Evolutionary conservation across 306 rosid genomes (phyloP).

Genomic region (Sophora flavescens): DNA sequence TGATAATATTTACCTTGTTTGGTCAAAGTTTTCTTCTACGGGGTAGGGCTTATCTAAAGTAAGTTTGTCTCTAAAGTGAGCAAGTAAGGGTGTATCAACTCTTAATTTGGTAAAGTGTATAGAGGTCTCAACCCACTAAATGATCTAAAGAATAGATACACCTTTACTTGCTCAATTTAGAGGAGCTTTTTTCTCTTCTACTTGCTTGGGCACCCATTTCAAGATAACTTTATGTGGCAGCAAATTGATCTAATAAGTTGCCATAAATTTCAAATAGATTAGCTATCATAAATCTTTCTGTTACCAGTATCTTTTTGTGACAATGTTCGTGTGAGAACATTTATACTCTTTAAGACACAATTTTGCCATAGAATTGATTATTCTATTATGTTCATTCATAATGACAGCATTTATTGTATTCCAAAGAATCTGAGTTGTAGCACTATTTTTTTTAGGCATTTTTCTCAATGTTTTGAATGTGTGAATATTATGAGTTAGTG

Average conservation of each 20-base stretch:
- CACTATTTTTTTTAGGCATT: constrained; percentile 27
- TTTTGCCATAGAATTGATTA: constrained; percentile 15
- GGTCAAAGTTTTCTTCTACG: background rate
- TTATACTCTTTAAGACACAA: background rate
- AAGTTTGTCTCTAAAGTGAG: no score
- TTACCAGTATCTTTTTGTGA: constrained; percentile 2
- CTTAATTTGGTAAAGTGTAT: no score
- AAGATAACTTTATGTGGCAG: constrained; percentile 22
- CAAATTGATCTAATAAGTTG: constrained; percentile 16
- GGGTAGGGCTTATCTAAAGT: no score
- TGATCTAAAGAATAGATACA: no score
- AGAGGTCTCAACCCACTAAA: no score
- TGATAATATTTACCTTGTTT: constrained; percentile 8
- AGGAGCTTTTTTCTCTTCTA: background rate
- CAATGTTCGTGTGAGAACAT: constrained; percentile 15
- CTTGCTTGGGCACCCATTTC: constrained; percentile 21
- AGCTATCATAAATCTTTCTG: constrained; percentile 24
- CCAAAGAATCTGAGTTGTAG: constrained; percentile 7
- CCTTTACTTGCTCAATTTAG: no score
- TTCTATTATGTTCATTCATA: constrained; percentile 19
- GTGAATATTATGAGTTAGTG: constrained; percentile 20
- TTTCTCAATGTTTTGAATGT: constrained; percentile 26
- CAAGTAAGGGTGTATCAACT: no score
- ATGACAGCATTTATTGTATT: constrained; percentile 5
- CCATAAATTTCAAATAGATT: constrained; percentile 14